A percentile compares a stretch with the other conserved stretches of the same genome.
These are phyloP conservation scores for Phytophthora nicotianae DNA, from an alignment of 352 stramenopile genomes.

Conservation along the genomic window DNA sequence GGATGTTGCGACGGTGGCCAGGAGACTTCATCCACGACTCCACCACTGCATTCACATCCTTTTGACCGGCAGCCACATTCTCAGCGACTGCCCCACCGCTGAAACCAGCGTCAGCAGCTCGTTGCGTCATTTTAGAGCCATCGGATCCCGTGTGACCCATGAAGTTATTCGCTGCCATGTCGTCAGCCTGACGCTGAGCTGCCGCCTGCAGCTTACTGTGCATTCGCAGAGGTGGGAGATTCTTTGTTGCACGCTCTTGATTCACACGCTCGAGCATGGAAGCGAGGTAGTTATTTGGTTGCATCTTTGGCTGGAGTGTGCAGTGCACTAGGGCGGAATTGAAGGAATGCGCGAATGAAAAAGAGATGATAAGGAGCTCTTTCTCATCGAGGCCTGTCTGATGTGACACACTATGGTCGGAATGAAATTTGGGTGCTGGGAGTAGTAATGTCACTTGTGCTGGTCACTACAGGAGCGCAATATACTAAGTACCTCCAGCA, in stretches of 20 bases:
- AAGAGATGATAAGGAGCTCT: not conserved
- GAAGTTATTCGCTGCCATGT: constrained; percentile 48
- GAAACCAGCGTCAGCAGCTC: constrained; percentile 45
- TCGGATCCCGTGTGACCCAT: constrained; percentile 51
- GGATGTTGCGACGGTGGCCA: constrained; percentile 48
- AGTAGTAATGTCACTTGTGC: constrained; percentile 22
- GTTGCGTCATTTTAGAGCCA: constrained; percentile 42
- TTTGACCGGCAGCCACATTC: constrained; percentile 54
- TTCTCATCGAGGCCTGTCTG: not conserved
- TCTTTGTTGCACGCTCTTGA: constrained; percentile 40
- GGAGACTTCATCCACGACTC: constrained; percentile 58
- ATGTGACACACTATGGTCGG: constrained; percentile 6
- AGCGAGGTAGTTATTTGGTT: constrained; percentile 27
- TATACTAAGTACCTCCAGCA: not conserved
- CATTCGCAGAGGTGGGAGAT: constrained; percentile 36
- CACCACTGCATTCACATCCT: constrained; percentile 44
- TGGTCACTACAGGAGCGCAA: not conserved
- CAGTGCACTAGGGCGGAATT: constrained; percentile 1
- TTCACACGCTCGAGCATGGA: constrained; percentile 52
- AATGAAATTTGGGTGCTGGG: constrained; percentile 7
- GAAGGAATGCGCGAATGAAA: constrained; percentile 29
- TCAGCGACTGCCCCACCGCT: constrained; percentile 47
- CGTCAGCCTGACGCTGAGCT: constrained; percentile 26
- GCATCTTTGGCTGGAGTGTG: constrained; percentile 11
- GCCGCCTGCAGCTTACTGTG: constrained; percentile 38